Evolutionary conservation across 139 green algal genomes (phyloP).

Genomic region (Tetradesmus obliquus): DNA sequence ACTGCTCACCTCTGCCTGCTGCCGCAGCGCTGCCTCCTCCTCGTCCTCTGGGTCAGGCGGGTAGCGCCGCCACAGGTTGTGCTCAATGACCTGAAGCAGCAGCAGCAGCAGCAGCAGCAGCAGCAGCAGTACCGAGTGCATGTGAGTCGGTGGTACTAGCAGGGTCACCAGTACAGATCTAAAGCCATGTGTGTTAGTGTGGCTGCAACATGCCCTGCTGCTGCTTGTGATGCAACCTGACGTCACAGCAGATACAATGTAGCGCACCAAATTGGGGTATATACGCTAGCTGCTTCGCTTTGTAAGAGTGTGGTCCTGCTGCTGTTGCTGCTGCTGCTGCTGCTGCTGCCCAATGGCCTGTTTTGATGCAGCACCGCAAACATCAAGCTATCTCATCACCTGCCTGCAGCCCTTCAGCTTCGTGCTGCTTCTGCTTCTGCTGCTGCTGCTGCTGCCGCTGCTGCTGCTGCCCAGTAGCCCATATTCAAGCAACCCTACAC

Average conservation of each 20-base stretch:
- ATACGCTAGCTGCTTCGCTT: too few relatives aligned
- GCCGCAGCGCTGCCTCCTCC: constrained; percentile 40
- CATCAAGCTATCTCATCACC: too few relatives aligned
- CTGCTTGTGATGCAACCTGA: too few relatives aligned
- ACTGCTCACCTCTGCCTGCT: constrained; percentile 26
- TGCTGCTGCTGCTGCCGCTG: background rate
- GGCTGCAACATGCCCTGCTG: background rate
- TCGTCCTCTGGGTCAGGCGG: constrained; percentile 41
- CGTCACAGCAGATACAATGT: too few relatives aligned
- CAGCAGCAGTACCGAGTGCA: background rate
- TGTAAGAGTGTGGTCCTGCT: background rate
- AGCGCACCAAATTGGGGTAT: too few relatives aligned
- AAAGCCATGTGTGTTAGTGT: too few relatives aligned
- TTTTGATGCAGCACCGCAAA: background rate
- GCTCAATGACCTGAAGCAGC: constrained; percentile 14
- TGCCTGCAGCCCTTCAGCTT: too few relatives aligned
- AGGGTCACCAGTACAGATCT: too few relatives aligned
- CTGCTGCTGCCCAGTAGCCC: background rate
- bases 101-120: background rate
- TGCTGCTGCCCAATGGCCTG: background rate
- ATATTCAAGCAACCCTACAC: too few relatives aligned
- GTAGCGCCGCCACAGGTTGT: constrained; percentile 46
- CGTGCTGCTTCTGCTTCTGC: background rate
- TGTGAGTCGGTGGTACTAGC: too few relatives aligned
- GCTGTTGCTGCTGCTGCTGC: background rate